phyloP scores from a whole-genome alignment of 148 eudicot species.

The Rhododendron williamsianum region DNA sequence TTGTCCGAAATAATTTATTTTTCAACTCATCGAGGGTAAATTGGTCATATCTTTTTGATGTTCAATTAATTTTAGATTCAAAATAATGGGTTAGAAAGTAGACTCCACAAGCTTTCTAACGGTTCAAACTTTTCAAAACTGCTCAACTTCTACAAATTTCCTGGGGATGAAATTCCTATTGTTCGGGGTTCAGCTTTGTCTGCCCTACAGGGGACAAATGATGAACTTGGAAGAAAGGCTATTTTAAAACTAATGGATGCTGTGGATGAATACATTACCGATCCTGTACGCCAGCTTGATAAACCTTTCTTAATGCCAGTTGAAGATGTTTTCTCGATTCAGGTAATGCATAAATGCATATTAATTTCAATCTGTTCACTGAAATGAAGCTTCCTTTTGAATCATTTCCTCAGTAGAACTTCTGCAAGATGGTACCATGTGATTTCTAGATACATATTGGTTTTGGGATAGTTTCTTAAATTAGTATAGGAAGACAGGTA shows the following conservation, averaged over 20 bases:
- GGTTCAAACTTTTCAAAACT: slow-evolving; percentile 40
- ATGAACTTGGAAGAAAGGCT: slow-evolving; percentile 76
- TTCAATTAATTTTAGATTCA: too few relatives aligned
- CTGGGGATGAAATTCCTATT: slow-evolving; percentile 89
- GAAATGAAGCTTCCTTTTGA: background rate
- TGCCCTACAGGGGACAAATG: slow-evolving; percentile 84
- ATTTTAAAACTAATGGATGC: slow-evolving; percentile 89
- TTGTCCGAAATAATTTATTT: too few relatives aligned
- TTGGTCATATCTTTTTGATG: too few relatives aligned
- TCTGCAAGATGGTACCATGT: background rate
- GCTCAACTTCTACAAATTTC: slow-evolving; percentile 83
- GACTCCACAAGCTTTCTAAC: too few relatives aligned
- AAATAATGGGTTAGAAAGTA: too few relatives aligned
- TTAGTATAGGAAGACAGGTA: background rate
- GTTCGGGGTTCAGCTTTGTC: slow-evolving; percentile 84
- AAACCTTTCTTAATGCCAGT: slow-evolving; percentile 91
- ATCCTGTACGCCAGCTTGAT: slow-evolving; percentile 80
- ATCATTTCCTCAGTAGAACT: background rate
- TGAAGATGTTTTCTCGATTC: slow-evolving; percentile 93
- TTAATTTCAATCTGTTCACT: background rate
- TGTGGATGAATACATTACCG: slow-evolving; percentile 82
- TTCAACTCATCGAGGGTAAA: too few relatives aligned
- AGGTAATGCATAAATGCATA: slow-evolving; percentile 35
- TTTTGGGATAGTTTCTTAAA: background rate
- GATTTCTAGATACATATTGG: background rate